A percentile compares a stretch with the other conserved stretches of the same genome.
These are phyloP conservation scores for Aspergillus sclerotiicarbonarius DNA, from an alignment of 495 filamentous ascomycete genomes.

Conservation along the genomic window DNA sequence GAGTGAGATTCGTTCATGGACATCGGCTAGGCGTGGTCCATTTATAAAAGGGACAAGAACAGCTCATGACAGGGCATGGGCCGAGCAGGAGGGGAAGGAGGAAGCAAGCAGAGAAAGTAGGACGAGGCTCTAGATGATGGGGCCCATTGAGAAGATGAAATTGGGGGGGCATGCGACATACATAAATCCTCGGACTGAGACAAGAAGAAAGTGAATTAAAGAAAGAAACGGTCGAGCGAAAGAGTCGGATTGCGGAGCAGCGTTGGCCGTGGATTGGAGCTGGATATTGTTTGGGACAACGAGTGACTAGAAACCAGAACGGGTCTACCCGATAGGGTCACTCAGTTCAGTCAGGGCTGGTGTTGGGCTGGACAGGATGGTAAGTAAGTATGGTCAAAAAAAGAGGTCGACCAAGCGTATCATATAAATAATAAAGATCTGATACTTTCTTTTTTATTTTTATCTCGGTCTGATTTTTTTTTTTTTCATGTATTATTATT, in stretches of 20 bases:
- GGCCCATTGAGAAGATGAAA: slow-evolving; percentile 26
- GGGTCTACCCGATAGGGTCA: slow-evolving; percentile 16
- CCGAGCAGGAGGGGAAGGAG: slow-evolving; percentile 6
- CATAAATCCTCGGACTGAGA: slow-evolving; percentile 20
- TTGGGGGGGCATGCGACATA: slow-evolving; percentile 31
- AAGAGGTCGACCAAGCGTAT: neutral
- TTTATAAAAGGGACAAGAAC: slow-evolving; percentile 20
- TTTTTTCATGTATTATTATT: slow-evolving; percentile 10
- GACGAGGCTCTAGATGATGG: slow-evolving; percentile 14
- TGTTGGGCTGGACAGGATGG: neutral
- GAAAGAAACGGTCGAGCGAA: slow-evolving; percentile 1
- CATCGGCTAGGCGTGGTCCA: slow-evolving; percentile 38
- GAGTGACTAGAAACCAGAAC: slow-evolving; percentile 10
- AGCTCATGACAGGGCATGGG: slow-evolving; percentile 22
- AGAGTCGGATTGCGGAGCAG: slow-evolving; percentile 6
- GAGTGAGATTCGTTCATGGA: slow-evolving; percentile 38
- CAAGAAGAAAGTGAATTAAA: slow-evolving; percentile 12
- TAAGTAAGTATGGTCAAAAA: neutral
- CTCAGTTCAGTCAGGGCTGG: neutral
- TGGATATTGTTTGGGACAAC: slow-evolving; percentile 11
- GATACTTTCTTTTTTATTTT: slow-evolving; percentile 5
- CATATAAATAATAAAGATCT: slow-evolving; percentile 14
- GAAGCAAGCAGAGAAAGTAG: slow-evolving; percentile 9
- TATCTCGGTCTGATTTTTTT: slow-evolving; percentile 1
- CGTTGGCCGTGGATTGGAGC: slow-evolving; percentile 7